These are phyloP conservation scores for Ceratocystis alfenasii DNA, from an alignment of 2,329 filamentous ascomycete genomes.

Conservation along the genomic window DNA sequence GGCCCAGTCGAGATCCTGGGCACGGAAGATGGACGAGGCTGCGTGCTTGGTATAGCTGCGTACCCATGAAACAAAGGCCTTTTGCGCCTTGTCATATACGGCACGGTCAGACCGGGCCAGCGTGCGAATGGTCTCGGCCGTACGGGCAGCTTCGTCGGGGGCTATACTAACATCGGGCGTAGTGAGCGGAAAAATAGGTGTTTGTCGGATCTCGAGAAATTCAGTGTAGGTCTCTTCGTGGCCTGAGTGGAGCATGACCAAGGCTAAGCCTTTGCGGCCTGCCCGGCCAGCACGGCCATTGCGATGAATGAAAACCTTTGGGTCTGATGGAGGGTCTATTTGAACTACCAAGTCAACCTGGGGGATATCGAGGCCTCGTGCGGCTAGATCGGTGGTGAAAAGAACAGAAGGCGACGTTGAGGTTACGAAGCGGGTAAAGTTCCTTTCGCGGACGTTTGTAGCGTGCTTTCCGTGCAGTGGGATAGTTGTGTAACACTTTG, in stretches of 20 bases:
- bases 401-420: conserved; percentile 66
- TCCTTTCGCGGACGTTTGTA: conserved; percentile 75
- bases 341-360: conserved; percentile 86
- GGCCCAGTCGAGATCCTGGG: conserved; percentile 71
- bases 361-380: conserved; percentile 81
- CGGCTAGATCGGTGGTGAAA: conserved; percentile 84
- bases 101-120: conserved; percentile 41
- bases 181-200: conserved; percentile 57
- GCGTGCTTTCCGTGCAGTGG: conserved; percentile 88
- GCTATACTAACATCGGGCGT: conserved; percentile 46
- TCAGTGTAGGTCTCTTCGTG: conserved; percentile 81
- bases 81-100: conserved; percentile 76
- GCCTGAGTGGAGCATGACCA: conserved; percentile 75
- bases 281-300: conserved; percentile 84
- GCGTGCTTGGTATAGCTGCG: conserved; percentile 85
- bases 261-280: conserved; percentile 69
- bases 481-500: conserved; percentile 55
- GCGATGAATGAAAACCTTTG: conserved; percentile 90
- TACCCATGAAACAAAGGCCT: conserved; percentile 87
- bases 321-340: conserved; percentile 36
- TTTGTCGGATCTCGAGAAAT: conserved; percentile 78
- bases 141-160: conserved; percentile 46
- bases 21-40: conserved; percentile 79
- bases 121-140: conserved; percentile 49
- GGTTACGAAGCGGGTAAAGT: conserved; percentile 68